Evolutionary conservation across 2,329 filamentous ascomycete species (phyloP).

Genomic region (Sporothrix globosa): DNA sequence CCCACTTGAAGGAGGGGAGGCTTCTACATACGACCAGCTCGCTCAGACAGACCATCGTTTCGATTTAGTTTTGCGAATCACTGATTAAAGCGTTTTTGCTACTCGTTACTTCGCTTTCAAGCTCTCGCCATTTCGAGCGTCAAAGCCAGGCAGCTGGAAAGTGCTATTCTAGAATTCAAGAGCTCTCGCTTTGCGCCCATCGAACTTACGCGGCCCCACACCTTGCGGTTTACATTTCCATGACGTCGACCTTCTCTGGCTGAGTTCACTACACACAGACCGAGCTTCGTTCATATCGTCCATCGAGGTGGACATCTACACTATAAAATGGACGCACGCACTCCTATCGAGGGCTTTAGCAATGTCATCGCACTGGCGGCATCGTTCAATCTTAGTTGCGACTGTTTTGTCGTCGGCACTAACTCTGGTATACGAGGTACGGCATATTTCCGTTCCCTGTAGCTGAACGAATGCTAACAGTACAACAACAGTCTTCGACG

Average conservation of each 20-base stretch:
- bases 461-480: background rate
- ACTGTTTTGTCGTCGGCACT: constrained; percentile 79
- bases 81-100: background rate
- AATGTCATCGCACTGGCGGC: constrained; percentile 78
- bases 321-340: constrained; percentile 80
- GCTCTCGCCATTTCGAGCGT: too few species aligned
- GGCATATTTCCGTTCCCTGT: background rate
- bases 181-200: background rate
- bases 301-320: background rate
- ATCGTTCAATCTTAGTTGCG: constrained; percentile 82
- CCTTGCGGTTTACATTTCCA: constrained; percentile 5
- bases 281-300: background rate
- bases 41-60: background rate
- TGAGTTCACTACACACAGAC: background rate
- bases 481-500: constrained; percentile 65
- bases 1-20: constrained; percentile 28
- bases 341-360: constrained; percentile 76
- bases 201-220: background rate
- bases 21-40: background rate
- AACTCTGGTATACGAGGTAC: constrained; percentile 36
- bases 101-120: background rate
- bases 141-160: constrained; percentile 6
- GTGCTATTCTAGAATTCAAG: background rate
- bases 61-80: background rate
- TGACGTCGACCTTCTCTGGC: background rate